Conservation (phyloP, 345 rosid genomes). For the Heritiera fomes region DNA sequence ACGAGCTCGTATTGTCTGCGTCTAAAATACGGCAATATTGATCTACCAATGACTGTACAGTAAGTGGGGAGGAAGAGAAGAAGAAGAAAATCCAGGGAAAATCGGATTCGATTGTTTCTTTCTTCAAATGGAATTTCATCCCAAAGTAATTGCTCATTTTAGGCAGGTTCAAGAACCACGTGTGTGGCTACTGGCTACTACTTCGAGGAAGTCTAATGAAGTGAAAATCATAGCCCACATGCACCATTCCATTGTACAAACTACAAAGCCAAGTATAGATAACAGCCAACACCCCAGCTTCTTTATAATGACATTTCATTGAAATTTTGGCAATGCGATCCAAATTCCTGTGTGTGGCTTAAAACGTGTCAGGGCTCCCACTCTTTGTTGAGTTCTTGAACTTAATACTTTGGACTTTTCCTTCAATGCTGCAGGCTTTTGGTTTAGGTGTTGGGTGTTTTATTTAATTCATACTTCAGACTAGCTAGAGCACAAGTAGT, state of each 20-base stretch:
- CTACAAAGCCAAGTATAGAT: background rate
- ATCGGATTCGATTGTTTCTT: background rate
- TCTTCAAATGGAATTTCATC: slow-evolving; percentile 1
- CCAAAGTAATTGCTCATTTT: background rate
- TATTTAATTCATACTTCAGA: background rate
- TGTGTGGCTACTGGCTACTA: slow-evolving; percentile 17
- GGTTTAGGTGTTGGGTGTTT: background rate
- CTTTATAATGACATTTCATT: slow-evolving; percentile 28
- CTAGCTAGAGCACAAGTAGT: background rate
- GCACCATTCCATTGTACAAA: background rate
- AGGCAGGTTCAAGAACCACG: slow-evolving; percentile 37
- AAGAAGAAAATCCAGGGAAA: background rate
- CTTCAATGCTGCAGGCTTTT: background rate
- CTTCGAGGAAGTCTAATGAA: background rate
- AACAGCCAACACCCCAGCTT: background rate
- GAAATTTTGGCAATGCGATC: slow-evolving; percentile 7
- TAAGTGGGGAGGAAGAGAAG: background rate
- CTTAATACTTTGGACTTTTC: background rate
- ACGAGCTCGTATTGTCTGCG: background rate
- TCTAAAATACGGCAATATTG: slow-evolving; percentile 7
- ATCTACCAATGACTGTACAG: background rate
- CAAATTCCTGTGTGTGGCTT: slow-evolving; percentile 18
- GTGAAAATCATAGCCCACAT: slow-evolving; percentile 10
- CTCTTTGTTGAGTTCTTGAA: background rate
- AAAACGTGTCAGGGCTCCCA: slow-evolving; percentile 29